Conservation (phyloP, 352 stramenopile species). For the Elongisporangium senticosum region DNA sequence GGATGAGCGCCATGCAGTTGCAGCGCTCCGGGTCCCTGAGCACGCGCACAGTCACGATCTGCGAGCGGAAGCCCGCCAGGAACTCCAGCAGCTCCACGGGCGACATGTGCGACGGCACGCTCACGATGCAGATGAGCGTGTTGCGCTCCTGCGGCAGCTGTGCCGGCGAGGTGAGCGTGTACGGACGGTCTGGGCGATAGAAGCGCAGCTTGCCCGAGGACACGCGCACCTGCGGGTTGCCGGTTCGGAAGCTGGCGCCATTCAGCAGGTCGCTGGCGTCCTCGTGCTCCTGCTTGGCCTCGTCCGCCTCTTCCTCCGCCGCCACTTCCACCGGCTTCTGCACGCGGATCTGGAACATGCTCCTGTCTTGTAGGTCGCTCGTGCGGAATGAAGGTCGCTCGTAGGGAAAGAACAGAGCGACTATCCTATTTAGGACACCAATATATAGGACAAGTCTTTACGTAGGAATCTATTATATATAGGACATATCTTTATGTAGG, state of each 20-base stretch:
- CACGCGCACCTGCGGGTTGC: constrained; percentile 74
- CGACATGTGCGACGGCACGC: constrained; percentile 80
- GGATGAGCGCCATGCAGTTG: constrained; percentile 85
- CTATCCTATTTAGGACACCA: too few species aligned
- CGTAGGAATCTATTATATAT: too few species aligned
- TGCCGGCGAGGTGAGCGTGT: constrained; percentile 11
- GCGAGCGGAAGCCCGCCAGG: constrained; percentile 57
- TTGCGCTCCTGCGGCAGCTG: constrained; percentile 64
- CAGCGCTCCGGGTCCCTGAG: constrained; percentile 73
- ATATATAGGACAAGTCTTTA: too few species aligned
- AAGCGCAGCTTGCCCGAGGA: constrained; percentile 78
- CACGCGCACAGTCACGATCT: constrained; percentile 75
- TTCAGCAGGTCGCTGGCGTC: constrained; percentile 23
- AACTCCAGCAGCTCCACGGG: constrained; percentile 84
- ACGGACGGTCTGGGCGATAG: constrained; percentile 66
- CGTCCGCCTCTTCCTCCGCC: constrained; percentile 10
- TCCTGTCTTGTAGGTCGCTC: neutral
- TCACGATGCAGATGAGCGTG: constrained; percentile 77
- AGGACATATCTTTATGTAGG: too few species aligned
- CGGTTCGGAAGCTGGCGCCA: constrained; percentile 56
- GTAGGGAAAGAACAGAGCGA: too few species aligned
- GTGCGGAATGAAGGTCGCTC: neutral
- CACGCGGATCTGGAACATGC: constrained; percentile 86
- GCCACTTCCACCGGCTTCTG: constrained; percentile 21
- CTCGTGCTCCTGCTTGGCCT: constrained; percentile 32